phyloP scores from a whole-genome alignment of 331 rosid genomes.

The Rosa hybrid region DNA sequence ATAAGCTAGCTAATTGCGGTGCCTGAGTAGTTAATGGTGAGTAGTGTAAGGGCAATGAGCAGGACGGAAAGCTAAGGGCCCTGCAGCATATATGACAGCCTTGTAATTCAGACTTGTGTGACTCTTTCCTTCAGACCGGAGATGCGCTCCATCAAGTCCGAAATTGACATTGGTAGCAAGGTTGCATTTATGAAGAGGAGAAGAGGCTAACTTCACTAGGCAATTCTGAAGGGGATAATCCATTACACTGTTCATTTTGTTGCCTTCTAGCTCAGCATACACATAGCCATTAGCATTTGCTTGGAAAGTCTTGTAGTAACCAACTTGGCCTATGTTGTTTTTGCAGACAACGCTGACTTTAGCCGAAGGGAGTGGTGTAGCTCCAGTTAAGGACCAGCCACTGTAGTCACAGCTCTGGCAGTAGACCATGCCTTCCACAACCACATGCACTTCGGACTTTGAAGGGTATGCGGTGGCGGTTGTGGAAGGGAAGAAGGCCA shows the following conservation, averaged over 20 bases:
- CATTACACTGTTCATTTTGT: conserved; percentile 52
- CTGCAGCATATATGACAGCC: conserved; percentile 76
- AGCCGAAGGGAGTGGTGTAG: conserved; percentile 65
- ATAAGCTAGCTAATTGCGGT: too few species aligned
- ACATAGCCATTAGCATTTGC: conserved; percentile 68
- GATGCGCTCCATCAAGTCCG: conserved; percentile 64
- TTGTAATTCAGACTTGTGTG: conserved; percentile 50
- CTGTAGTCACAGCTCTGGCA: conserved; percentile 77
- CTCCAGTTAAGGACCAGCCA: conserved; percentile 79
- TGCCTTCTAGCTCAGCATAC: conserved; percentile 68
- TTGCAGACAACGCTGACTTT: conserved; percentile 87
- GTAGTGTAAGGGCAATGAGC: conserved; percentile 27
- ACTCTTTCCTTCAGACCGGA: conserved; percentile 70
- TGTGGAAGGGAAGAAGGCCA: conserved; percentile 36
- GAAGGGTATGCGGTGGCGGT: conserved; percentile 36
- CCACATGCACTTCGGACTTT: conserved; percentile 41
- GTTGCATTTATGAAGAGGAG: conserved; percentile 62
- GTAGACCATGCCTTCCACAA: conserved; percentile 74
- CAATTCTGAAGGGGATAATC: conserved; percentile 91
- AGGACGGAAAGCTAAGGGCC: conserved; percentile 57
- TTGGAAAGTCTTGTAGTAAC: conserved; percentile 70
- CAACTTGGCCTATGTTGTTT: conserved; percentile 54
- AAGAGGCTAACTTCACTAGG: conserved; percentile 66
- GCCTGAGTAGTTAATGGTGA: conserved; percentile 9
- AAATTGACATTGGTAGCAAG: conserved; percentile 69